phyloP scores from a whole-genome alignment of 371 early-diverging fungal species.

The Mortierella sp. region DNA sequence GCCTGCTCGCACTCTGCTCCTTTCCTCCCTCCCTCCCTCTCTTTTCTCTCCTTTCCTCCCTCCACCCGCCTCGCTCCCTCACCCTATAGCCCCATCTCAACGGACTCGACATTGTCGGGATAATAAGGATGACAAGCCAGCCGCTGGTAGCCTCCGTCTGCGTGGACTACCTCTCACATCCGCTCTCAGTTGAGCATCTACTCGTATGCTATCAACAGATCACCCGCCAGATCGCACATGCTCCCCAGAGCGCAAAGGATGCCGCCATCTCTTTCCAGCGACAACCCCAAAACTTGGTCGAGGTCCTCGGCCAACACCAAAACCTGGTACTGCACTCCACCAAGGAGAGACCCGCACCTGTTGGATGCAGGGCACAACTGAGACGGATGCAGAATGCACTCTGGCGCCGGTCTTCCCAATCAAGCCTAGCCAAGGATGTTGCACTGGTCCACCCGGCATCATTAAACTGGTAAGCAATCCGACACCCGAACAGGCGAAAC shows the following conservation, averaged over 20 bases:
- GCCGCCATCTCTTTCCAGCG: conserved; percentile 46
- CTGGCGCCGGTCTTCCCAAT: conserved; percentile 50
- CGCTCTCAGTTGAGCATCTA: conserved; percentile 43
- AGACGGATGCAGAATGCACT: conserved; percentile 53
- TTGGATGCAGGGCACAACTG: conserved; percentile 39
- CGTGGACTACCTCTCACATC: conserved; percentile 53
- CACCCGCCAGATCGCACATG: conserved; percentile 51
- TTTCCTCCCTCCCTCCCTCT: neutral
- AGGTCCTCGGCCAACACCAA: conserved; percentile 36
- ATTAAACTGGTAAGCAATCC: conserved; percentile 53
- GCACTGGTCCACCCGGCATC: conserved; percentile 44
- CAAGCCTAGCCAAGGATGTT: conserved; percentile 47
- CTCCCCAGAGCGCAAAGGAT: conserved; percentile 45
- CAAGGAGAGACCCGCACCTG: conserved; percentile 42
- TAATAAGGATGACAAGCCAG: conserved; percentile 38
- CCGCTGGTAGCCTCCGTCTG: conserved; percentile 48
- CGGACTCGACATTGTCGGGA: too few relatives aligned
- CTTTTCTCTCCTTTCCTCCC: neutral
- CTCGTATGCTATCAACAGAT: conserved; percentile 53
- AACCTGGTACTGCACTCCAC: conserved; percentile 30
- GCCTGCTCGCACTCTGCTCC: neutral
- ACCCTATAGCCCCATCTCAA: too few relatives aligned
- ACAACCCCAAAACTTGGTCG: conserved; percentile 36
- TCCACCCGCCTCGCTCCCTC: neutral
- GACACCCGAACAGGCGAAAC: too few relatives aligned